These are phyloP conservation scores for Aspergillus spinulosporus DNA, from an alignment of 2,329 filamentous ascomycete genomes.

Conservation along the genomic window DNA sequence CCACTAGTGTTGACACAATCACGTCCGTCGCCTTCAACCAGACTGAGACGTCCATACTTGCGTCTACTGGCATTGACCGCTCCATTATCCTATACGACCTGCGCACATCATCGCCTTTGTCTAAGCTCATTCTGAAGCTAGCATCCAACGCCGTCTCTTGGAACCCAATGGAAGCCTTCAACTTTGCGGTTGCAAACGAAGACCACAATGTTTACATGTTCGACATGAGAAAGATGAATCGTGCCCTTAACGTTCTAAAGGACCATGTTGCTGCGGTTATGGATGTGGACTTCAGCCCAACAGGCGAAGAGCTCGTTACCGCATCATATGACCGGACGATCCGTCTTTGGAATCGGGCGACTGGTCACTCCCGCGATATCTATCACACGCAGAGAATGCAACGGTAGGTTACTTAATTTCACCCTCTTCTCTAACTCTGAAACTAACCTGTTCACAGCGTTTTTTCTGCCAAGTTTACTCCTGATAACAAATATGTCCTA, in stretches of 20 bases:
- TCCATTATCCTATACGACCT: conserved; percentile 90
- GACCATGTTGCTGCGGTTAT: conserved; percentile 91
- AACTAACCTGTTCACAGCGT: conserved; percentile 55
- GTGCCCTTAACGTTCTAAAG: conserved; percentile 84
- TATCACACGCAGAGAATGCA: conserved; percentile 99
- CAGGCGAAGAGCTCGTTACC: conserved; percentile 87
- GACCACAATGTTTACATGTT: conserved; percentile 93
- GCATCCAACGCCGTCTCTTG: conserved; percentile 81
- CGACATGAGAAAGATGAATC: conserved; percentile 87
- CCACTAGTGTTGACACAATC: conserved; percentile 86
- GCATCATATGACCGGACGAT: conserved; percentile 88
- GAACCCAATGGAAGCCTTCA: conserved; percentile 97
- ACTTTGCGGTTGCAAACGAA: conserved; percentile 89
- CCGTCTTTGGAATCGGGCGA: conserved; percentile 75
- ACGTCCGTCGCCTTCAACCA: conserved; percentile 87
- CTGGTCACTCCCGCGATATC: conserved; percentile 84
- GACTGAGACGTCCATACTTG: conserved; percentile 87
- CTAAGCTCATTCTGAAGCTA: conserved; percentile 78
- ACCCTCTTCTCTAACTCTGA: background rate
- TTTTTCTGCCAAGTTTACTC: conserved; percentile 79
- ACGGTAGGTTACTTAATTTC: conserved; percentile 41
- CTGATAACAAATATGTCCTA: conserved; percentile 85
- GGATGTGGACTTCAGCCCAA: conserved; percentile 94
- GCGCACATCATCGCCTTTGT: conserved; percentile 77
- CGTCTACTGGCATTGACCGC: conserved; percentile 79